A percentile compares a stretch with the other conserved stretches of the same genome.
These are phyloP conservation scores for Crassisporium funariophilum DNA, from an alignment of 768 basidiomycete genomes.

Conservation along the genomic window DNA sequence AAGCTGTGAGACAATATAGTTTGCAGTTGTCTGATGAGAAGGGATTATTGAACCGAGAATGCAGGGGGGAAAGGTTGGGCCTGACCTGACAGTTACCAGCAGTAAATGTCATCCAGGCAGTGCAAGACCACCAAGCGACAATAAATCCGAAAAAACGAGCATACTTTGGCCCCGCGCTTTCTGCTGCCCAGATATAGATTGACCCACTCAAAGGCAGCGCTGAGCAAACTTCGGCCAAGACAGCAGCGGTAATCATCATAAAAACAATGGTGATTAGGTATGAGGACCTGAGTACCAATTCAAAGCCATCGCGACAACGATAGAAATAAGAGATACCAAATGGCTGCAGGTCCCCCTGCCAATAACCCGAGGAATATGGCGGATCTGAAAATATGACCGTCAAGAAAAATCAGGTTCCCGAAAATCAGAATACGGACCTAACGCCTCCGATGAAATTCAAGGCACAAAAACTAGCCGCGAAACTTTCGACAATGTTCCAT, in stretches of 20 bases:
- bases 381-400: constrained; percentile 48
- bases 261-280: constrained; percentile 82
- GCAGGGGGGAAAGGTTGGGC: background rate
- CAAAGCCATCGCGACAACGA: background rate
- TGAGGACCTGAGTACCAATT: constrained; percentile 66
- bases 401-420: constrained; percentile 6
- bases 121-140: constrained; percentile 92
- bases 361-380: constrained; percentile 79
- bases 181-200: constrained; percentile 94
- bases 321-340: constrained; percentile 54
- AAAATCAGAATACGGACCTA: constrained; percentile 44
- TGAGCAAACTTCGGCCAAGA: constrained; percentile 90
- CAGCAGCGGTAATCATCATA: constrained; percentile 85
- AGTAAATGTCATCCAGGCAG: constrained; percentile 95
- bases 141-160: constrained; percentile 86
- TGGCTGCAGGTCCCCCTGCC: constrained; percentile 85
- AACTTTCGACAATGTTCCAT: constrained; percentile 83
- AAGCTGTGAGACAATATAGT: constrained; percentile 86
- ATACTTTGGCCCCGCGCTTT: constrained; percentile 86
- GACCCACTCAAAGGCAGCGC: constrained; percentile 86
- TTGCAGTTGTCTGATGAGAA: constrained; percentile 70
- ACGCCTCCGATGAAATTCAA: constrained; percentile 90
- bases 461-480: constrained; percentile 87
- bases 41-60: constrained; percentile 1
- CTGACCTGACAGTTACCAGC: constrained; percentile 86